Evolutionary conservation across 2,329 filamentous ascomycete species (phyloP).

Genomic region (Diplocarpon rosae): DNA sequence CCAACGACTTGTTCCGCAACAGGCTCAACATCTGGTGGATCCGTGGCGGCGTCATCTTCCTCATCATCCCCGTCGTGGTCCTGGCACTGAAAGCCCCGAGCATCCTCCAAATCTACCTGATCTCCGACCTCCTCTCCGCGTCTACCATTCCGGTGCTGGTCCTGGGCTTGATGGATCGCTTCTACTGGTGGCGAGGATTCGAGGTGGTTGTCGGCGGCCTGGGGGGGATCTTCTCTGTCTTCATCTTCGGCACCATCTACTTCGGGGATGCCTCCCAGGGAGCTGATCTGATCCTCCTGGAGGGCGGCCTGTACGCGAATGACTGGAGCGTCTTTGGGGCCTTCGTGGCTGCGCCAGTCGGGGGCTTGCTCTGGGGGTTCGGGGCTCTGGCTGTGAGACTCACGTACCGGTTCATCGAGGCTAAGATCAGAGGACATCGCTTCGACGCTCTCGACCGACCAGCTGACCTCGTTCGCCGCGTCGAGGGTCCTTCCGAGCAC

Average conservation of each 20-base stretch:
- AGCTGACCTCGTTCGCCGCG: slow-evolving; percentile 14
- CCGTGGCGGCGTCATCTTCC: slow-evolving; percentile 53
- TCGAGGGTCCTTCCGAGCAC: slow-evolving; percentile 25
- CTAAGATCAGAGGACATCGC: slow-evolving; percentile 45
- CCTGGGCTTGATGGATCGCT: slow-evolving; percentile 54
- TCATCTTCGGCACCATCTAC: slow-evolving; percentile 71
- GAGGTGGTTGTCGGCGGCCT: slow-evolving; percentile 71
- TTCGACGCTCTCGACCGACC: slow-evolving; percentile 60
- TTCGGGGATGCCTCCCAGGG: slow-evolving; percentile 55
- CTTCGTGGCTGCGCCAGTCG: slow-evolving; percentile 69
- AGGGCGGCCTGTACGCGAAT: slow-evolving; percentile 61
- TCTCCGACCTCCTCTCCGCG: slow-evolving; percentile 69
- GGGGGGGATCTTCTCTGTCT: slow-evolving; percentile 68
- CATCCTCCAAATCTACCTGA: slow-evolving; percentile 72
- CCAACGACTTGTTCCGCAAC: slow-evolving; percentile 79
- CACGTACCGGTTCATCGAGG: slow-evolving; percentile 42
- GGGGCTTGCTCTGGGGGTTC: slow-evolving; percentile 61
- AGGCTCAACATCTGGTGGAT: slow-evolving; percentile 66
- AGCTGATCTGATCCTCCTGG: slow-evolving; percentile 57
- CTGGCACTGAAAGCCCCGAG: slow-evolving; percentile 64
- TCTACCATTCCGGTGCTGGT: slow-evolving; percentile 64
- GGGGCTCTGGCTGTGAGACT: slow-evolving; percentile 51
- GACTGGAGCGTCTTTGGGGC: slow-evolving; percentile 80
- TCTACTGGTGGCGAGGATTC: slow-evolving; percentile 68
- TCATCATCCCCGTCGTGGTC: slow-evolving; percentile 65